Base-by-base conservation (phyloP, 2,329 filamentous ascomycete species). In the Talaromyces sp. region DNA sequence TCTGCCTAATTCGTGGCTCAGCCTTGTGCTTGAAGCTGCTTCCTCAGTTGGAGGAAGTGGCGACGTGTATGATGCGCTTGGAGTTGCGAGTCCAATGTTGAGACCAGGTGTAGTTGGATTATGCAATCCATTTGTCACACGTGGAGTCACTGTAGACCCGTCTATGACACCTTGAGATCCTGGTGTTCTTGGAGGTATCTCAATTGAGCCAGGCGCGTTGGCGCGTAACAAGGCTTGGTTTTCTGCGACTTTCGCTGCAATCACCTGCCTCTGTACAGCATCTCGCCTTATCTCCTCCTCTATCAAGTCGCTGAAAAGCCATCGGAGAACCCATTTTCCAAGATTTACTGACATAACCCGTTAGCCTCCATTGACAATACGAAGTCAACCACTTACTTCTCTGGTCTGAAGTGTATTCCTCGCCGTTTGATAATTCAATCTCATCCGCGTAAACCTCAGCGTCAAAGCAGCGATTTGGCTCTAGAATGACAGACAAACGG, bases 361-460 rank as follows among this genome's bases (percentile, higher is more conserved):
- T 66, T 33, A 63, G 60, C 25, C 21, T n/a, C 40, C 46, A 21
- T 61, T 12, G 33, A 9, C 14, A n/a, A 61, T 35, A 39, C 28
- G 14, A 16, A 56, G 9, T n/a, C 6, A 39, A n/a, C 9, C 21
- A 75, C 87, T 72, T 83, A 93, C 91, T 96, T 79, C 95, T 86
- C 78, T 98, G 93, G 69, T 99, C 95, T 69, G 98, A 93, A 63
- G 89, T 83, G 71, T 96, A 96, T 12, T 93, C 88, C 18, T 90
- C 81, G n/a, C 85, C 81, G 66, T 92, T 88, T 11, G 89, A 84
- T 61, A 93, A 69, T 44, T 87, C 82, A 39, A 96, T 80, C 76
- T 98, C 93, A 73, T 99, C 95, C 0, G 92, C 93, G 73, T 99
- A 99, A 76, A 96, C 90, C 72, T 99, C 95, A 16, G 93, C 95